Conservation (phyloP, 108 stramenopile genomes). For the Nannochloropsis salina region DNA sequence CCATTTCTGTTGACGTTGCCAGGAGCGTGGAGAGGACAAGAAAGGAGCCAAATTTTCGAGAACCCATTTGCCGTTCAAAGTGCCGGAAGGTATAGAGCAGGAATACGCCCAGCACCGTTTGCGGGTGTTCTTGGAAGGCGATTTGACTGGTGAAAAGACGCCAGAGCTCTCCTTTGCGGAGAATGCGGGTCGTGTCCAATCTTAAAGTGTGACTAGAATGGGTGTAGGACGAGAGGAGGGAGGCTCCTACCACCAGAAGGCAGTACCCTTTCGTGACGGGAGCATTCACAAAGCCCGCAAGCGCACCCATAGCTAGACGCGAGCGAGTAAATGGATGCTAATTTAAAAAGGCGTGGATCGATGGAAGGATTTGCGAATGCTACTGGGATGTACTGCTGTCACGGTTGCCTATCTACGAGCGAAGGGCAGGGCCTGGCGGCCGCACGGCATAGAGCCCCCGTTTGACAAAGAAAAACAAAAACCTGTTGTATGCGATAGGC, state of each 20-base stretch:
- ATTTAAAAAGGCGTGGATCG: no score
- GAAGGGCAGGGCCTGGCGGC: no score
- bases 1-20: not conserved
- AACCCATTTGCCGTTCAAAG: slow-evolving; percentile 13
- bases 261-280: slow-evolving; percentile 4
- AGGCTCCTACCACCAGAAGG: slow-evolving; percentile 6
- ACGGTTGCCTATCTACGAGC: no score
- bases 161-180: slow-evolving; percentile 16
- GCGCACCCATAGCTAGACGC: not conserved
- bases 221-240: slow-evolving; percentile 11
- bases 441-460: no score
- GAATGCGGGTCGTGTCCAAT: not conserved
- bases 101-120: not conserved
- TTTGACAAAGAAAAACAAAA: no score
- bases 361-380: no score
- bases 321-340: no score
- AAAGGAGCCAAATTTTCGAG: not conserved
- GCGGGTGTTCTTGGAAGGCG: not conserved
- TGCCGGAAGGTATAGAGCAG: slow-evolving; percentile 3
- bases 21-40: slow-evolving; percentile 11
- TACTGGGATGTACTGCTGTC: no score
- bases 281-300: not conserved
- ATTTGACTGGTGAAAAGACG: not conserved
- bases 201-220: not conserved
- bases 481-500: no score